Percentiles rank a stretch among this genome's conserved stretches.
phyloP scores from a whole-genome alignment of 2,329 filamentous ascomycete genomes.

The Pestalotiopsis sp. region DNA sequence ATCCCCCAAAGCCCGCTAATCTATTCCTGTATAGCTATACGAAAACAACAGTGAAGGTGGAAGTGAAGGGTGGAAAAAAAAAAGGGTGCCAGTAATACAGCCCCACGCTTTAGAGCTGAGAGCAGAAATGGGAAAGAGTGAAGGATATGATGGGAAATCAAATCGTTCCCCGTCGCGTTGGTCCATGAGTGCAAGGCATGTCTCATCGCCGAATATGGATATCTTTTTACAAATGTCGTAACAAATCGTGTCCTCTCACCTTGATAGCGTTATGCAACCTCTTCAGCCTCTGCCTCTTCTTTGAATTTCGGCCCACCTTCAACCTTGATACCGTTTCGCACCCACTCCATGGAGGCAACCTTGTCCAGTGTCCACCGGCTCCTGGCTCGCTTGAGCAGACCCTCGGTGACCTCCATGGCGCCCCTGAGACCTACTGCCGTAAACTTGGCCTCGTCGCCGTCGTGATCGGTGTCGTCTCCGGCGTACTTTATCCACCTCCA shows the following conservation, averaged over 20 bases:
- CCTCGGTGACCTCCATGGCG: slow-evolving; percentile 81
- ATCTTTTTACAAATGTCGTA: slow-evolving; percentile 4
- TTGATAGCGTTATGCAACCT: slow-evolving; percentile 41
- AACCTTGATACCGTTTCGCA: slow-evolving; percentile 71
- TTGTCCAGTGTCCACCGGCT: slow-evolving; percentile 76
- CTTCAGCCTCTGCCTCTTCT: slow-evolving; percentile 60
- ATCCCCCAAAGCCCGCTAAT: background rate
- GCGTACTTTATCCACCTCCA: slow-evolving; percentile 93
- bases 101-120: background rate
- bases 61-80: background rate
- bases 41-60: background rate
- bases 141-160: background rate
- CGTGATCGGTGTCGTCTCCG: slow-evolving; percentile 85
- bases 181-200: background rate
- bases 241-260: slow-evolving; percentile 6
- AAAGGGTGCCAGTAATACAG: background rate
- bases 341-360: slow-evolving; percentile 75
- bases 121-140: background rate
- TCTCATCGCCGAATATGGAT: background rate
- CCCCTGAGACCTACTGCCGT: slow-evolving; percentile 69
- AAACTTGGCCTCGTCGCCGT: slow-evolving; percentile 63
- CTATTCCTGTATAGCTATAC: slow-evolving; percentile 5
- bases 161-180: background rate
- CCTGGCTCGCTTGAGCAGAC: slow-evolving; percentile 78
- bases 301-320: slow-evolving; percentile 62